phyloP scores from a whole-genome alignment of 2,329 filamentous ascomycete species.

The Hymenoscyphus occultus region DNA sequence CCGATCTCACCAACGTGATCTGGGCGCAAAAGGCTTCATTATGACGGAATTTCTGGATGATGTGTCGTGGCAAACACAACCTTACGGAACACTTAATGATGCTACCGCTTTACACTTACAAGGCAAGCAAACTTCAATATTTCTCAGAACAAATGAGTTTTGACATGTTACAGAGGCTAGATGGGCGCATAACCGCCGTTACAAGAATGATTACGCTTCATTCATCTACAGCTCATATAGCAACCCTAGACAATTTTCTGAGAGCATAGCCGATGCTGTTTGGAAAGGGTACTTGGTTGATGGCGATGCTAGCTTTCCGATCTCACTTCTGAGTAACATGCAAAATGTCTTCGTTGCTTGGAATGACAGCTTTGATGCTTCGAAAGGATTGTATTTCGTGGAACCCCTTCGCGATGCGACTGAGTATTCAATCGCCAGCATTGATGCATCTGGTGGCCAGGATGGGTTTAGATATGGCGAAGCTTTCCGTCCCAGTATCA shows the following conservation, averaged over 20 bases:
- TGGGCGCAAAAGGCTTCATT: not conserved
- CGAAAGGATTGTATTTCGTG: not conserved
- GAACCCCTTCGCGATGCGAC: not conserved
- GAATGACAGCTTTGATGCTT: not conserved
- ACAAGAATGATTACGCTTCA: not conserved
- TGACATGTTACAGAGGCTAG: not conserved
- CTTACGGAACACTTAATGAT: not conserved
- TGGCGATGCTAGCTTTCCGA: not conserved
- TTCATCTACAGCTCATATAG: not conserved
- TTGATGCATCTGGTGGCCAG: not conserved
- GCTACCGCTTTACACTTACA: not conserved
- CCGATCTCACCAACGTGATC: not conserved
- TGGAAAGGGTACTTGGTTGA: not conserved
- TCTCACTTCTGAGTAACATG: not conserved
- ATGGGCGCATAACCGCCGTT: not conserved
- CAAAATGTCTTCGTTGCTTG: not conserved
- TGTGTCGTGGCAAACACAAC: conserved; percentile 2
- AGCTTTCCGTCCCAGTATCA: not conserved
- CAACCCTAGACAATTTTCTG: not conserved
- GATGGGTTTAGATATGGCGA: not conserved
- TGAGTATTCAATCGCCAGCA: not conserved
- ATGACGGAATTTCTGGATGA: not conserved
- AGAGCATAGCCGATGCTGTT: not conserved
- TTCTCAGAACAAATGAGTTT: not conserved
- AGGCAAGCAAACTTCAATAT: not conserved